phyloP scores from a whole-genome alignment of 1,284 basidiomycete genomes.

The Marasmius oreades region DNA sequence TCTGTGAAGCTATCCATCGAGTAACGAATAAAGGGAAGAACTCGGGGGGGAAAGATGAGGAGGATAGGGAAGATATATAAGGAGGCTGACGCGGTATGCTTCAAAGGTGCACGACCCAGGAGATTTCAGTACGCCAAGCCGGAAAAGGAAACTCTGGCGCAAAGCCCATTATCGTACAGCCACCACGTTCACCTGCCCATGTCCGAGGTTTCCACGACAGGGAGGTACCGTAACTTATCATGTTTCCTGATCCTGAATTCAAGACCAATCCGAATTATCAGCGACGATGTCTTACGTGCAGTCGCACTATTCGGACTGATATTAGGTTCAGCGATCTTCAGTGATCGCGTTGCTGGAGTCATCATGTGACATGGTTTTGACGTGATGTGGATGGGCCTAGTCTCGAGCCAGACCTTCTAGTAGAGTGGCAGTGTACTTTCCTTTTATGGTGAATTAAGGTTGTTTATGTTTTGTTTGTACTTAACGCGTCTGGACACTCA shows the following conservation, averaged over 20 bases:
- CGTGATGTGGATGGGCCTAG: too few species aligned
- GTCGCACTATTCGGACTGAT: too few species aligned
- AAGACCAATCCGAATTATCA: neutral
- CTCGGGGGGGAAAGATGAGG: neutral
- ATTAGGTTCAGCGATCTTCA: too few species aligned
- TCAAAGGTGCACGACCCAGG: neutral
- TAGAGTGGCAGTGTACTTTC: too few species aligned
- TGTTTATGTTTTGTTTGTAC: too few species aligned
- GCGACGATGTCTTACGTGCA: neutral
- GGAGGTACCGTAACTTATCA: too few species aligned
- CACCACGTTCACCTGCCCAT: neutral
- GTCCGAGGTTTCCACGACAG: neutral
- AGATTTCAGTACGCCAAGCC: neutral
- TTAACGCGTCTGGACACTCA: too few species aligned
- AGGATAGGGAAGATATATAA: neutral
- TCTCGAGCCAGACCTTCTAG: too few species aligned
- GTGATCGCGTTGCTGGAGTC: too few species aligned
- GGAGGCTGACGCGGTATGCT: neutral
- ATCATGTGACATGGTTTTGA: too few species aligned
- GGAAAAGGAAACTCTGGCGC: neutral
- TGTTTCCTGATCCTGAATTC: neutral
- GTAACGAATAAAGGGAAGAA: neutral
- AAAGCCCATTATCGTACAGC: neutral
- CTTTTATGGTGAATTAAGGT: too few species aligned
- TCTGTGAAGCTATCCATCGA: slow-evolving; percentile 45